Conservation (phyloP, 257 asterid species). For the Forsythia suspensa region DNA sequence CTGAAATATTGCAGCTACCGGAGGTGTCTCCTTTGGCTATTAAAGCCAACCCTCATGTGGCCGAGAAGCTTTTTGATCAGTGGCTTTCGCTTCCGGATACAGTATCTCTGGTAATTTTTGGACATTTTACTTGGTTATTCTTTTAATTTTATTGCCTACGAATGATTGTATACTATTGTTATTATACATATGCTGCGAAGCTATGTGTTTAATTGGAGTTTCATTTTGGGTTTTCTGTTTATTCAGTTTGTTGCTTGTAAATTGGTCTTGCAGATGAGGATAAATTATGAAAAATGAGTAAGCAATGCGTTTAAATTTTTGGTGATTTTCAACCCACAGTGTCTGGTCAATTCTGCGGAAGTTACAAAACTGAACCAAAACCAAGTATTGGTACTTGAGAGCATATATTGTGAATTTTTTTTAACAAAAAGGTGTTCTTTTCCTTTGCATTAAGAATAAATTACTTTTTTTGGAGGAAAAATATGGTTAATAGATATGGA, state of each 20-base stretch:
- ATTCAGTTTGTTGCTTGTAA: background rate
- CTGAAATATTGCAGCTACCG: slow-evolving; percentile 85
- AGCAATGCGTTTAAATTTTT: background rate
- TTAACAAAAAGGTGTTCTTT: background rate
- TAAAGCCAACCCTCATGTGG: slow-evolving; percentile 75
- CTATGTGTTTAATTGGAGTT: background rate
- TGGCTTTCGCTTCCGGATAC: slow-evolving; percentile 97
- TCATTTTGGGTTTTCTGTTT: background rate
- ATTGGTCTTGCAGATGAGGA: background rate
- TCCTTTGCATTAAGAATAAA: background rate
- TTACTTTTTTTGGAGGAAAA: background rate
- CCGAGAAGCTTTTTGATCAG: slow-evolving; percentile 88
- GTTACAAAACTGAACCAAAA: background rate
- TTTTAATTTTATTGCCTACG: background rate
- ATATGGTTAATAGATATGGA: background rate
- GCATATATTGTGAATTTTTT: background rate
- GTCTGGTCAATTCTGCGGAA: background rate
- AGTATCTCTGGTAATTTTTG: slow-evolving; percentile 57
- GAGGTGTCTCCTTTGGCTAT: slow-evolving; percentile 91
- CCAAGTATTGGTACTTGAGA: background rate
- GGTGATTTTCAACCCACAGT: background rate
- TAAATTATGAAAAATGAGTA: background rate
- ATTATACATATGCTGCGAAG: background rate
- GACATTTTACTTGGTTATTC: background rate
- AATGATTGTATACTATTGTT: background rate